Base-by-base conservation (phyloP, 192 early-diverging fungal species). In the Phycomyces blakesleeanus region DNA sequence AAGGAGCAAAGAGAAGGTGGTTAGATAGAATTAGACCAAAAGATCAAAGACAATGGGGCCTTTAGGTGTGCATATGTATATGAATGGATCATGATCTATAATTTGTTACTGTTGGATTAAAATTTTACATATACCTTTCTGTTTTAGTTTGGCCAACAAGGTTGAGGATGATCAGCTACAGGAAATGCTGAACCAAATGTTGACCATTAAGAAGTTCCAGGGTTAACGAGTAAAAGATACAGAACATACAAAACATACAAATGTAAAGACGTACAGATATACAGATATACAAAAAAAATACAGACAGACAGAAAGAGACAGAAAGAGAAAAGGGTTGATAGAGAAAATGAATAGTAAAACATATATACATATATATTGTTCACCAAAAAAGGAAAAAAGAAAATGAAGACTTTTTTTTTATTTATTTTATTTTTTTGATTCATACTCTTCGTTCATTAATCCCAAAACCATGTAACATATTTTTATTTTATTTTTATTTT, bases 161-260 rank as follows among this genome's bases (percentile, higher is more conserved):
- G 87, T 91, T 14, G 81, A 86, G 34, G 91, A 92, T 50, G 85
- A 87, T 12, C 71, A 83, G 25, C 56, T 95, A 22, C 91, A 95
- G 67, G 80, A 82, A 51, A 72, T 91, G 74, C 72, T 95, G 64
- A 89, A 87, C 64, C 87, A 95, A 70, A 92, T 93, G 81, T 73
- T 87, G 61, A 89, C 84, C 55, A 71, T 95, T 55, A 90, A 90
- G 62, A 90, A 91, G 73, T 94, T 87, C 76, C 87, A 89, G 60
- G 77, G 74, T 37, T 86, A 78, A 11, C 12, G 44, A n/a, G 2
- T 11, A 47, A n/a, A 6, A 10, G 6, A 14, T 41, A 41, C 14
- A 14, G 40, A 6, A 41, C 14, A 10, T 10, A 14, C 6, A 41
- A 41, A 41, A 14, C 6, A 41, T 10, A 41, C 8, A 41, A 14